Evolutionary conservation across 2,329 filamentous ascomycete genomes (phyloP), one percentile per base, ranked within the genome.

Genomic region (Bertia moriformis): DNA sequence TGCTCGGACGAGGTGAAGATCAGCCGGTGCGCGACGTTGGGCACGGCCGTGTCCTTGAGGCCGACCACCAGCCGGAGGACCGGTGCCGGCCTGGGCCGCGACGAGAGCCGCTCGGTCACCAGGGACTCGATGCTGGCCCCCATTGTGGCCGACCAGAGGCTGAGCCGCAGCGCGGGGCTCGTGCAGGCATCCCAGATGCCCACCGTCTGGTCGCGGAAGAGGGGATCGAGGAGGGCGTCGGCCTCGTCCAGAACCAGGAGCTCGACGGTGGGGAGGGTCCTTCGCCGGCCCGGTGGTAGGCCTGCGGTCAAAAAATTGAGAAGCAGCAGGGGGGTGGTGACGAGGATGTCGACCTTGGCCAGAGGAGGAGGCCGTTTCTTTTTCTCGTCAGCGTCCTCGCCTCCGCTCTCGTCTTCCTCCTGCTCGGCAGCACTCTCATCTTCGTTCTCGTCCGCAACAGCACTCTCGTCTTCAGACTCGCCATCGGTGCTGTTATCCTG

Each of bases 111-210:
- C n/a, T 74, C 71, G 4, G 72, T 71, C 36, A 84, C 73, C 4
- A 95, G 65, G 15, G 78, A 67, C 61, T 98, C 91, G 32, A 96
- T 83, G 48, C 81, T 91, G 14, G 89, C 93, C 3, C 83, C 86
- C 79, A 98, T 95, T 0, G 91, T 98, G 13, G 91, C 91, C 13
- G 91, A 96, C 87, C 89, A 98, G 43, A 93, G 78, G 10, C 83
- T 85, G 3, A 86, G 68, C 18, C 78, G 73, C 5, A 96, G 65
- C n/a, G 68, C 60, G 3, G 73, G 66, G 47, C 78, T 78, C 2
- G 67, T 76, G 56, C 89, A 89, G 3, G 83, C 73, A 30, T 74
- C 72, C 87, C 88, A 95, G 44, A 96, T 78, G 3, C 72, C 70
- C 27, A 93, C 65, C 0, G 86, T 95, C 56, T 95, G 87, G 17